Evolutionary conservation across 106 monocot species (phyloP).

Genomic region (Allium fistulosum): DNA sequence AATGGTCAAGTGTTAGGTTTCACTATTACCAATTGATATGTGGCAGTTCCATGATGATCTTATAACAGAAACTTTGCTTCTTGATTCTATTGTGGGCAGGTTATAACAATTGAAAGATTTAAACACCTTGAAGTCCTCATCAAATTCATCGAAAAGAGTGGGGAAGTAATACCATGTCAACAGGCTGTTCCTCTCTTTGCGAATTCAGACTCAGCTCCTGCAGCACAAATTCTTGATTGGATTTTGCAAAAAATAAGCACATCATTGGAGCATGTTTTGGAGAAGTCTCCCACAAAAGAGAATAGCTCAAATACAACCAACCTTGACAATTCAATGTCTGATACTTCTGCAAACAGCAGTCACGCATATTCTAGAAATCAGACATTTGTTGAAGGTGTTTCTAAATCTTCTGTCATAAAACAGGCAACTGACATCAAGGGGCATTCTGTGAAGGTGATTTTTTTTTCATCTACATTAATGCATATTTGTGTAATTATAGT

Average conservation of each 20-base stretch:
- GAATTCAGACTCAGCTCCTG: conserved; percentile 80
- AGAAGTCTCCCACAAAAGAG: conserved; percentile 57
- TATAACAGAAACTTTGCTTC: too few relatives aligned
- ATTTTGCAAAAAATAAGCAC: conserved; percentile 51
- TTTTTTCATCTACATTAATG: not conserved
- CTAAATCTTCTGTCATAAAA: conserved; percentile 85
- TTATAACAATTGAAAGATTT: conserved; percentile 69
- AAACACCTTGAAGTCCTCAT: conserved; percentile 83
- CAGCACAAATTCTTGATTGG: conserved; percentile 80
- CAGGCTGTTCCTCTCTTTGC: conserved; percentile 81
- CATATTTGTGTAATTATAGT: too few relatives aligned
- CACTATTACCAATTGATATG: too few relatives aligned
- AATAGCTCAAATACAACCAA: conserved; percentile 21
- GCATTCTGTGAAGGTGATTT: conserved; percentile 65
- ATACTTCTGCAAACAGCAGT: conserved; percentile 29
- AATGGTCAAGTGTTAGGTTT: too few relatives aligned
- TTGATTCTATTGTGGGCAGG: conserved; percentile 15
- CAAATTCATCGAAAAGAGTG: conserved; percentile 44
- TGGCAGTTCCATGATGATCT: too few relatives aligned
- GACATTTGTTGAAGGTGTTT: conserved; percentile 91
- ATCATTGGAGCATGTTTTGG: conserved; percentile 59
- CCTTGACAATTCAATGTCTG: conserved; percentile 46
- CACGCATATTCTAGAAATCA: conserved; percentile 39
- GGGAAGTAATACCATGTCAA: conserved; percentile 50
- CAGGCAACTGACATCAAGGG: conserved; percentile 73